Evolutionary conservation across 352 stramenopile species (phyloP).

Genomic region (Globisporangium barbulae): DNA sequence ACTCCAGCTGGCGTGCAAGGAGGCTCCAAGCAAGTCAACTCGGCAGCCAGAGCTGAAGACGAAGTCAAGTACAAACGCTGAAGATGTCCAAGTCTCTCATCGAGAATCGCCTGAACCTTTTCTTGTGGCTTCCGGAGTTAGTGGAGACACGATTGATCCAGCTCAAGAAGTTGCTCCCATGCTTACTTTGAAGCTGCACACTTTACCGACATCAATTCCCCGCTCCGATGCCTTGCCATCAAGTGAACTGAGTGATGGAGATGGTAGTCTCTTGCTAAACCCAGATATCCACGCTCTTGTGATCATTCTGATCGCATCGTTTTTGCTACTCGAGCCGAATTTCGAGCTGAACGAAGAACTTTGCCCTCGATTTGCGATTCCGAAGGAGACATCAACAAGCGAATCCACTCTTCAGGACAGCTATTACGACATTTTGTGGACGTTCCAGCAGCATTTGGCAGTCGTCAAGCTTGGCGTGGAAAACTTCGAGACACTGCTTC

Average conservation of each 20-base stretch:
- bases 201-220: conserved; percentile 2
- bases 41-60: conserved; percentile 4
- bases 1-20: conserved; percentile 18
- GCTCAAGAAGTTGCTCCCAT: background rate
- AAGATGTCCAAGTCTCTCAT: background rate
- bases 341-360: conserved; percentile 33
- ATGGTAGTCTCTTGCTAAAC: conserved; percentile 8
- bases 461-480: conserved; percentile 14
- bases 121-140: background rate
- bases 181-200: conserved; percentile 10
- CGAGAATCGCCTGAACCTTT: background rate
- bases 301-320: conserved; percentile 28
- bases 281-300: conserved; percentile 26
- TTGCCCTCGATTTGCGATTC: conserved; percentile 34
- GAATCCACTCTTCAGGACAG: background rate
- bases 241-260: no score
- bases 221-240: background rate
- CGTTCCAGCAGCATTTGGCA: conserved; percentile 38
- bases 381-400: background rate
- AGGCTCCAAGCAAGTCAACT: background rate
- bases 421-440: conserved; percentile 36
- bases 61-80: background rate
- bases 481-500: conserved; percentile 28
- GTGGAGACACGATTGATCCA: background rate
- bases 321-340: conserved; percentile 30